These are phyloP conservation scores for Heliophila coronopifolia DNA, from an alignment of 441 rosid species.

Conservation along the genomic window DNA sequence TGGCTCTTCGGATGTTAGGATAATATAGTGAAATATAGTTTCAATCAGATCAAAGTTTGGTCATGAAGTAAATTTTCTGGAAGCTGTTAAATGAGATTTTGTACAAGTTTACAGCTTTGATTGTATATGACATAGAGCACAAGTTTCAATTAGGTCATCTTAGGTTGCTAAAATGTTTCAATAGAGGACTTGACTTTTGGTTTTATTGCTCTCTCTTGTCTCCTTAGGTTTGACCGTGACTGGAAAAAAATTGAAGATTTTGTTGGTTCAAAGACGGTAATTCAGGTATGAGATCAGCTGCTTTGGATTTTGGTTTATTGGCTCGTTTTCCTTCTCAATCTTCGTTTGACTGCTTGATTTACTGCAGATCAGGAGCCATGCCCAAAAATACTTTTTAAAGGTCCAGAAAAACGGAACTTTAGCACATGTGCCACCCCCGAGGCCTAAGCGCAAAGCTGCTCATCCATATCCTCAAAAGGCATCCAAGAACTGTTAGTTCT, in stretches of 20 bases:
- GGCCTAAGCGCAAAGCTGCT: constrained; percentile 70
- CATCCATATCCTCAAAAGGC: constrained; percentile 78
- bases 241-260: constrained; percentile 77
- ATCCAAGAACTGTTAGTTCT: constrained; percentile 53
- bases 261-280: constrained; percentile 66
- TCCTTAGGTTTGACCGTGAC: constrained; percentile 61
- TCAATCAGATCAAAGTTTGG: no score
- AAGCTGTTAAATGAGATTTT: no score
- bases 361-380: constrained; percentile 60
- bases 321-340: no score
- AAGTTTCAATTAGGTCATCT: no score
- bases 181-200: no score
- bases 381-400: constrained; percentile 69
- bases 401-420: constrained; percentile 61
- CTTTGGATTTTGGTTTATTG: neutral
- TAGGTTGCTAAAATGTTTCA: no score
- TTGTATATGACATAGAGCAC: no score
- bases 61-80: no score
- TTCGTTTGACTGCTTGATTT: neutral
- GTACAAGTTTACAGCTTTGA: no score
- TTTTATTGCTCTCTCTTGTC: no score
- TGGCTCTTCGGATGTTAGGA: no score
- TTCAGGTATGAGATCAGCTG: constrained; percentile 40
- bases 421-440: constrained; percentile 76
- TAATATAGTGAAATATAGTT: no score